A percentile compares a stretch with the other conserved stretches of the same genome.
Evolutionary conservation across 2,329 filamentous ascomycete genomes (phyloP).

Genomic region (Colletotrichum sp.): DNA sequence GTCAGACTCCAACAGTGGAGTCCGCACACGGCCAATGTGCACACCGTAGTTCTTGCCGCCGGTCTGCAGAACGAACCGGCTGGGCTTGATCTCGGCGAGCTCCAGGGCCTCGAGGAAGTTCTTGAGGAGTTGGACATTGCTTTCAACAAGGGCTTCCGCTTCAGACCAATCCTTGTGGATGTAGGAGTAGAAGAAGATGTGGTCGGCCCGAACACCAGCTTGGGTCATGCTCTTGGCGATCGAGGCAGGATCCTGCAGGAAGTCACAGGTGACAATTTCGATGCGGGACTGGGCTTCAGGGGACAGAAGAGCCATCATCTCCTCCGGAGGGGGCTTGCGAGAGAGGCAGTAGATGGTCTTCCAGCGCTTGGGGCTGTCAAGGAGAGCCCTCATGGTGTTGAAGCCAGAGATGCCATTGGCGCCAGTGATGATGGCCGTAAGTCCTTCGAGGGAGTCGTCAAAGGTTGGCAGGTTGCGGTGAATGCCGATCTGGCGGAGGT

Average conservation of each 20-base stretch:
- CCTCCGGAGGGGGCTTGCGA: background rate
- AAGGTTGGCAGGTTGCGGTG: background rate
- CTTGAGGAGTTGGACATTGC: background rate
- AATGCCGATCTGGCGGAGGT: background rate
- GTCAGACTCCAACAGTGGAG: background rate
- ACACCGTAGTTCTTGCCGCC: constrained; percentile 14
- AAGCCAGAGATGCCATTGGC: constrained; percentile 10
- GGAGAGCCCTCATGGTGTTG: background rate
- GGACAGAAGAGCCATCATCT: background rate
- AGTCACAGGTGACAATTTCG: background rate
- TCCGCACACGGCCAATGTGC: background rate
- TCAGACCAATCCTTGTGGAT: constrained; percentile 5
- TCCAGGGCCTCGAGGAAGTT: constrained; percentile 6
- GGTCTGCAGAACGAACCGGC: constrained; percentile 5
- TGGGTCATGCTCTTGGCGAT: background rate
- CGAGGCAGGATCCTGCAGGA: background rate
- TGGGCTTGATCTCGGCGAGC: background rate
- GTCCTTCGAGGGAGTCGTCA: background rate
- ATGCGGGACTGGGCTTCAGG: background rate
- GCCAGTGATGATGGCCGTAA: constrained; percentile 1
- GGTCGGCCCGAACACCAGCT: background rate
- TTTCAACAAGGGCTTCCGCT: background rate
- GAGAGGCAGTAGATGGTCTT: background rate
- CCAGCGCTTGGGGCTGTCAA: background rate
- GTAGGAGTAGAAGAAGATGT: constrained; percentile 13